These are phyloP conservation scores for Cladophialophora carrionii DNA, from an alignment of 2,329 filamentous ascomycete genomes.

Conservation along the genomic window DNA sequence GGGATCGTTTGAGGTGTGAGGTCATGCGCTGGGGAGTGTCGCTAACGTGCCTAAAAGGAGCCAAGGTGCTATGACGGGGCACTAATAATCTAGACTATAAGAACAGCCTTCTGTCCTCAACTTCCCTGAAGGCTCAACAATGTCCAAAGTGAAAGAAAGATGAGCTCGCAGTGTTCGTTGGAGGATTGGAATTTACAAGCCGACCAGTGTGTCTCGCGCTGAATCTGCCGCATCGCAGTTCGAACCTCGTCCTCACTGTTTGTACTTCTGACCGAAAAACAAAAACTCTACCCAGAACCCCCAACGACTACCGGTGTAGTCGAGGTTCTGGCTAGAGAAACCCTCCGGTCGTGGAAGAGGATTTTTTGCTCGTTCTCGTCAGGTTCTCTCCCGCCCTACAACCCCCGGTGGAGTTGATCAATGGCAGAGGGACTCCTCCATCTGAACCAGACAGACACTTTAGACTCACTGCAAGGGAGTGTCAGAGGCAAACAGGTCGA, in stretches of 20 bases:
- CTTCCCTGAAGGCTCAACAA: no score
- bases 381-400: neutral
- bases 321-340: neutral
- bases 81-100: neutral
- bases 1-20: neutral
- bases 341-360: neutral
- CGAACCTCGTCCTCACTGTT: neutral
- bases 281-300: neutral
- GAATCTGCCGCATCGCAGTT: neutral
- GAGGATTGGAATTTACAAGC: no score
- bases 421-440: constrained; percentile 1
- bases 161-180: no score
- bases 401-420: neutral
- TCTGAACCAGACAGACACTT: neutral
- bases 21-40: neutral
- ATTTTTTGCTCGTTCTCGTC: constrained; percentile 1
- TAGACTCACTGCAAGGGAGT: constrained; percentile 1
- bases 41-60: neutral
- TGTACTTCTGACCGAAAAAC: neutral
- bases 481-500: neutral
- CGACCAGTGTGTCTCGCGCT: no score
- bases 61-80: neutral
- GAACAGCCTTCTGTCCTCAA: no score
- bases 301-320: neutral
- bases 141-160: no score